Base-by-base conservation (phyloP, 108 stramenopile genomes). In the Cylindrotheca fusiformis region DNA sequence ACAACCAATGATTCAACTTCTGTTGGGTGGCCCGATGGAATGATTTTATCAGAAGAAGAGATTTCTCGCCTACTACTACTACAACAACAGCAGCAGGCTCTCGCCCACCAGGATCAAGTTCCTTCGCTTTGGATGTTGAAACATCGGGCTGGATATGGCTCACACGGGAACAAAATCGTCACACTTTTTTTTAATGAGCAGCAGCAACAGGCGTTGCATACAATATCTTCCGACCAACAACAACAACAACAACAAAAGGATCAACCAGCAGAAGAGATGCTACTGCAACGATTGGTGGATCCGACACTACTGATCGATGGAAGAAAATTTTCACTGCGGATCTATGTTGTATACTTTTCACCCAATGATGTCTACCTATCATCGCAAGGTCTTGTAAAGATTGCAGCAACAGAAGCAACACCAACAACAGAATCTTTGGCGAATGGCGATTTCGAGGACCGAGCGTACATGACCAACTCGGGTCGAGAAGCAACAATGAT, bases 381-480 rank as follows among this genome's bases (percentile, higher is more conserved):
- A 8, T 41, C 52, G 8, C 45, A 76, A 19, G 86, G 86, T 18
- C 70, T 87, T 63, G 84, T 85, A 22, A 91, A 91, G 68, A 52
- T 87, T 44, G 85, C 89, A 21, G 64, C 77, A 22, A 55, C 26
- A 12, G 53, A 20, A 8, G n/a, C 32, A 31, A 31, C 17, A 32
- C 3, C 6, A n/a, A n/a, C n/a, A n/a, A n/a, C n/a, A n/a, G n/a
- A n/a, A n/a, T n/a, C n/a, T n/a, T n/a, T n/a, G n/a, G n/a, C n/a
- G n/a, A n/a, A 25, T 22, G 20, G 25, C 24, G 44, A 58, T 19
- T 48, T 62, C 8, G 75, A 79, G 56, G 54, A 65, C 1, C 17
- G 47, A 28, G 33, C 61, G 41, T 78, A 81, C 71, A 90, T 87
- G 85, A 90, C 85, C 22, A 90, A 90, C 54, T 90, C 89, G 44